A percentile compares a stretch with the other conserved stretches of the same genome.
These are phyloP conservation scores for Rubia tinctorum DNA, from an alignment of 305 asterid species.

Conservation along the genomic window DNA sequence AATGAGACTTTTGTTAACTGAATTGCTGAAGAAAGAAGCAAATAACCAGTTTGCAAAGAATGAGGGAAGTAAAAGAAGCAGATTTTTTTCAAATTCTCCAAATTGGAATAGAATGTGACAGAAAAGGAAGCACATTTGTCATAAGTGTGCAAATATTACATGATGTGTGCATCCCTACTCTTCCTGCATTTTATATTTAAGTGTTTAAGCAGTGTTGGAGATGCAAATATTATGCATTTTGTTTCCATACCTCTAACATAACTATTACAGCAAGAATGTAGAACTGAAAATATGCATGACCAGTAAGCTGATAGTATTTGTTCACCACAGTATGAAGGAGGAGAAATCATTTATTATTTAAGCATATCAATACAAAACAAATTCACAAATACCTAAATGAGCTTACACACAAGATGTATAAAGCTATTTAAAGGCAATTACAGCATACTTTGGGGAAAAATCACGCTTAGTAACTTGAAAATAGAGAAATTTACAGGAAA, in stretches of 20 bases:
- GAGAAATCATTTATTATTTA: background rate
- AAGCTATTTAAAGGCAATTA: background rate
- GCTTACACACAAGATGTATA: background rate
- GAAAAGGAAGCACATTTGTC: background rate
- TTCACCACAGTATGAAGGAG: too few species aligned
- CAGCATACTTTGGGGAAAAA: background rate
- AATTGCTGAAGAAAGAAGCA: background rate
- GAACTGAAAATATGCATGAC: background rate
- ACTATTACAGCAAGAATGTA: background rate
- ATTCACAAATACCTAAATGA: background rate
- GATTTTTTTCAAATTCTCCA: background rate
- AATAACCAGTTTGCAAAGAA: background rate
- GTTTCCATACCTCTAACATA: background rate
- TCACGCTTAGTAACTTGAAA: background rate
- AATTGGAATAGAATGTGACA: background rate
- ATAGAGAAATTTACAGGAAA: background rate
- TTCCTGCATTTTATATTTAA: background rate
- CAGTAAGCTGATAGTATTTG: background rate
- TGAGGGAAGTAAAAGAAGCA: background rate
- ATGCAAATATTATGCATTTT: background rate
- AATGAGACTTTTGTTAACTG: background rate
- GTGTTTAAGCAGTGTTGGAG: background rate
- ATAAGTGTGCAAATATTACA: background rate
- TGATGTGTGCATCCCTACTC: too few species aligned
- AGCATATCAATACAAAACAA: background rate